Base-by-base conservation (phyloP, 345 rosid species). In the Luvunga scandens region DNA sequence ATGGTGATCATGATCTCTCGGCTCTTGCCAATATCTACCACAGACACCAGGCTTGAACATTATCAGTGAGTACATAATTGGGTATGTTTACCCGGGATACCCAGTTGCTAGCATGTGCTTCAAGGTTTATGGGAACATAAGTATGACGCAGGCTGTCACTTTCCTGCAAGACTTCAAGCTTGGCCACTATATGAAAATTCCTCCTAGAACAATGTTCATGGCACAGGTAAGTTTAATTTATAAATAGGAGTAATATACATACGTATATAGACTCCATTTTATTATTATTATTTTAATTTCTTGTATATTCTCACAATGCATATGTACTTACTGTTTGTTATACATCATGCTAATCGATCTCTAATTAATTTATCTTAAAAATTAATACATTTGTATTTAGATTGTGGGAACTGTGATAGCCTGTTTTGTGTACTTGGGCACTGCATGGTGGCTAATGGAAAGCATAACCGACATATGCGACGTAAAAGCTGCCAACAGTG, bases 391-490 rank as follows among this genome's bases (percentile, higher is more conserved):
- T 45, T 45, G 18, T 12, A 45, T 45, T 45, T 45, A 95, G 99
- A 83, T 96, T 59, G 94, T 90, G 64, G 99, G 99, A 79, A 96
- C 97, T 5, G 73, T 96, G 21, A 85, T 96, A 71, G 98, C 99
- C 24, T 92, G 95, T 70, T 57, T 92, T 5, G 92, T 92, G 28
- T 94, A 94, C 87, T 77, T 96, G 77, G 50, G 82, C 81, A 96
- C 99, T 3, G 97, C 99, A 39, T 94, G 99, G 99, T 96, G 99
- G 99, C 88, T 96, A 71, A 84, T 96, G 95, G 99, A 94, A 81
- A 90, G 91, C 24, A 96, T 96, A 70, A 67, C 99, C 0, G 88
- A 91, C 81, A 89, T 94, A 73, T 96, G 98, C 4, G 92, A 90
- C 30, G 77, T 92, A 27, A 81, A 91, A 33, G 84, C 92, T 71